Base-by-base conservation (phyloP, 2,329 filamentous ascomycete genomes). In the Exophiala mesophila region DNA sequence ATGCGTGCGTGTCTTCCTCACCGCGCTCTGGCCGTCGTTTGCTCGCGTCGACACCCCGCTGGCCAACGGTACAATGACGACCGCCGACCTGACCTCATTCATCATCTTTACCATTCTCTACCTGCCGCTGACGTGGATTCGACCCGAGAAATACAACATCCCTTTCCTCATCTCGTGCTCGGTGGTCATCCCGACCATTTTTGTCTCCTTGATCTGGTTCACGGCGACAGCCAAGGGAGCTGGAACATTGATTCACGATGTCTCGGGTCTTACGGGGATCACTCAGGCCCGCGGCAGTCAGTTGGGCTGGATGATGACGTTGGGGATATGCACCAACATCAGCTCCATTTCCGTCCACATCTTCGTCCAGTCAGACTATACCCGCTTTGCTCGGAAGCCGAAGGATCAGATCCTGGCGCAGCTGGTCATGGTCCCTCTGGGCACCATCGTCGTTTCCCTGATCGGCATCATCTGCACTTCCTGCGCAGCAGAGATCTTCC, bases 101-200 rank as follows among this genome's bases (percentile, higher is more conserved):
- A 46, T 69, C 3, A 44, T 72, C 12, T 71, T 66, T 55, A 70
- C 64, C 45, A 32, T 68, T 9, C 40, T 66, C 8, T 67, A 70
- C 53, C 54, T 68, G 15, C 67, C 68, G 0, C 64, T 70, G 16
- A 57, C 68, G 4, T 66, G 59, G 44, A 61, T 69, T 37, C 31
- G 18, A 21, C 47, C 31, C 35, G 47, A 47, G 44, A 36, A 39
- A 19, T 50, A 28, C 24, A 44, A 39, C 40, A 39, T 19, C 31
- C 47, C 34, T 18, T 47, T 47, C 29, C 33, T 39, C 31, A 38
- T 45, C 21, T 47, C 39, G 20, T 41, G 23, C 33, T 19, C 23
- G n/a, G 13, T 41, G 16, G 36, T 46, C 18, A 41, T 41, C 12
- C 30, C 44, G n/a, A 43, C 43, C 10, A 43, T 49, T 34, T 44